Base-by-base conservation (phyloP, 2,329 filamentous ascomycete genomes). In the Trichoderma sp. region DNA sequence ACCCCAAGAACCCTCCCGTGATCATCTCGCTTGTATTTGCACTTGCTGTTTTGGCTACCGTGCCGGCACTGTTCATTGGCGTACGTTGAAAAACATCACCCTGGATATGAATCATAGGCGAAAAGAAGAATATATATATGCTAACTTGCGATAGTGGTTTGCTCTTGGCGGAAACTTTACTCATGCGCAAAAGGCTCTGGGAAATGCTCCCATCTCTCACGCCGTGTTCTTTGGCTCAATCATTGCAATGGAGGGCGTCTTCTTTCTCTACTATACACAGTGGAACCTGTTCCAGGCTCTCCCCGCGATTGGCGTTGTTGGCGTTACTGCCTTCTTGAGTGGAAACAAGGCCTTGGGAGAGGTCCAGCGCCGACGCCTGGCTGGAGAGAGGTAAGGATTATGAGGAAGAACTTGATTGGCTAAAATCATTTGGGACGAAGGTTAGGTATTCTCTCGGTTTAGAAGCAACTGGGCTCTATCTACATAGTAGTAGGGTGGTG, bases 241-340 rank as follows among this genome's bases (percentile, higher is more conserved):
- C 68, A 71, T 97, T 49, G 89, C 90, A 27, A 92, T 99, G 84
- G 96, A 99, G 80, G 92, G 88, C 19, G 89, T 97, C 68, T 97
- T 99, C 82, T 95, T 96, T 84, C 82, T 97, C 73, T 99, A 99
- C 86, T 98, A 98, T 82, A 91, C 88, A 65, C 88, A 83, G 77
- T 97, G 95, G 94, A 97, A 91, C 77, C 85, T 99, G 57, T 97
- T 98, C 86, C 91, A 97, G 83, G 89, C 89, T 16, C 84, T 99
- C 61, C 94, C 94, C 5, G 89, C 89, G 31, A 89, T 91, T 66
- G 85, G 85, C 40, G 81, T 89, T 55, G 87, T 96, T 35, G 89
- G 90, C 19, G 81, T 87, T 31, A 87, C 94, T 67, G 88, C 92
- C 13, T 93, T 97, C 77, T 80, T 98, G 72, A 97, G 93, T 78